phyloP scores from a whole-genome alignment of 2,329 filamentous ascomycete genomes.

The Coniochaeta sp. region DNA sequence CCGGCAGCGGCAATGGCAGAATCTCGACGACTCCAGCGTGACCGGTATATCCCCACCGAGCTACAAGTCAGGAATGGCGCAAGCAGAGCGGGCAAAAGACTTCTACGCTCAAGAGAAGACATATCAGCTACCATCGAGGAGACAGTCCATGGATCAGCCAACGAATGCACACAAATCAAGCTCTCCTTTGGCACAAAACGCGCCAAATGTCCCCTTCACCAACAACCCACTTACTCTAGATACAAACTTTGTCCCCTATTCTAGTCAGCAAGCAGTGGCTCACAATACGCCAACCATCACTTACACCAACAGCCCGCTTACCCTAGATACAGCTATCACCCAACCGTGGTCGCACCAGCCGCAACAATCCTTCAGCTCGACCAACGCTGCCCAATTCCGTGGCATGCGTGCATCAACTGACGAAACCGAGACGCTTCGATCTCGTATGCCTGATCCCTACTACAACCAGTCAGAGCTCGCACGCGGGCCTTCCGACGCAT shows the following conservation, averaged over 20 bases:
- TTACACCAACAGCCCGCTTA: not conserved
- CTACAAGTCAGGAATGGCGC: constrained; percentile 9
- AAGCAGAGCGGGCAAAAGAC: constrained; percentile 5
- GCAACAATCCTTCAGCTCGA: constrained; percentile 18
- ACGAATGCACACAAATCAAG: not conserved
- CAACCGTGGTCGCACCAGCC: constrained; percentile 11
- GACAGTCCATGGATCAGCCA: not conserved
- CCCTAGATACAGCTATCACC: not conserved
- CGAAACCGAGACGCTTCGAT: constrained; percentile 21
- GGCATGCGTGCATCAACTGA: constrained; percentile 10
- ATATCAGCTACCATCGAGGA: constrained; percentile 6
- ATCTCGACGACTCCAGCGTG: constrained; percentile 17
- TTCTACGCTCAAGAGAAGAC: constrained; percentile 14
- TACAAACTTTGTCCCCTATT: not conserved
- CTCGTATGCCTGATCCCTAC: constrained; percentile 27
- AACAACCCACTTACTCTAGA: not conserved
- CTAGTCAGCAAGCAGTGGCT: not conserved
- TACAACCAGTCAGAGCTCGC: constrained; percentile 31
- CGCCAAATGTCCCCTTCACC: not conserved
- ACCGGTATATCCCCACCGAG: constrained; percentile 10
- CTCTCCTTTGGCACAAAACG: not conserved
- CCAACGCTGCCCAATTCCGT: constrained; percentile 17
- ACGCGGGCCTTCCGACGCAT: constrained; percentile 27
- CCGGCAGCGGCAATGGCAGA: constrained; percentile 17
- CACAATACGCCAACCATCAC: not conserved